phyloP scores from a whole-genome alignment of 305 asterid genomes.

The Fraxinus dipetala region DNA sequence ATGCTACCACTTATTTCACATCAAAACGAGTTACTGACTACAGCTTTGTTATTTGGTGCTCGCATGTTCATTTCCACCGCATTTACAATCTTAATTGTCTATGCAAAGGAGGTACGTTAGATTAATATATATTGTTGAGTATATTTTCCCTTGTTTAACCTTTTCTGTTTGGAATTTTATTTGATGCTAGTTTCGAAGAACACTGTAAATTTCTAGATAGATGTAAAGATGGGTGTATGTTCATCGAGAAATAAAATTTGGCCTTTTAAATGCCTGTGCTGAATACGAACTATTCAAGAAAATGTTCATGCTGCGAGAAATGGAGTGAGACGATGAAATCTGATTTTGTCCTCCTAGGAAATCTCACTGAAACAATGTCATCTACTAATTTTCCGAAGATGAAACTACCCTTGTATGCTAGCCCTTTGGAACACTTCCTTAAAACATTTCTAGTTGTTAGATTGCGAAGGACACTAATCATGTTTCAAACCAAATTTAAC shows the following conservation, averaged over 20 bases:
- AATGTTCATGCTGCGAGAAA: background rate
- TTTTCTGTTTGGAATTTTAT: background rate
- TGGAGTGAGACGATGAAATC: background rate
- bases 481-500: too few species aligned
- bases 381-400: background rate
- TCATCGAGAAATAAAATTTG: background rate
- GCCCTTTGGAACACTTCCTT: background rate
- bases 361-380: background rate
- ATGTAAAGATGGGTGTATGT: background rate
- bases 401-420: background rate
- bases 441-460: background rate
- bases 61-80: conserved; percentile 71
- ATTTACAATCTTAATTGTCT: conserved; percentile 56
- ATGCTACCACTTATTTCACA: conserved; percentile 54
- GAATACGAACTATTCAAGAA: too few species aligned
- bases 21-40: conserved; percentile 47
- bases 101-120: conserved; percentile 69
- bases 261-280: background rate
- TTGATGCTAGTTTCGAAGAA: background rate
- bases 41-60: conserved; percentile 62
- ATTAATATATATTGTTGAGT: background rate
- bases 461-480: too few species aligned
- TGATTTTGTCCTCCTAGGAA: background rate
- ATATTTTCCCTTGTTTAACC: background rate
- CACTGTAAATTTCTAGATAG: background rate